A percentile compares a stretch with the other conserved stretches of the same genome.
Conservation (phyloP, 1,139 yeast species). For the Sporopachydermia cereana region DNA sequence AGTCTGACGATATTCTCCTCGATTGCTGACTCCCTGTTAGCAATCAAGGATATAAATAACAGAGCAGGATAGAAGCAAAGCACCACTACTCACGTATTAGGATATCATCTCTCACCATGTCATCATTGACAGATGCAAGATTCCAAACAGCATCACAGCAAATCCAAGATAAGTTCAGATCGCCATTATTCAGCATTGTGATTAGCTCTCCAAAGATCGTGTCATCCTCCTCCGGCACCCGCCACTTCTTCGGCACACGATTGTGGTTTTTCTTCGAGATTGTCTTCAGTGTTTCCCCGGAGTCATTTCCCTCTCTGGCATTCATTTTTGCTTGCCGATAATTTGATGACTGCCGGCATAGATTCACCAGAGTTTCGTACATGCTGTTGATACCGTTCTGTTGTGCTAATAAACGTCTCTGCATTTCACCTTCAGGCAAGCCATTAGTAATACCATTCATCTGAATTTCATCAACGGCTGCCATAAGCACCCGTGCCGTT, state of each 20-base stretch:
- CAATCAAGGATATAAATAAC: no score
- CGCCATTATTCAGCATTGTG: conserved; percentile 1
- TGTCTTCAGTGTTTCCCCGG: not conserved
- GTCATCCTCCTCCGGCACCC: not conserved
- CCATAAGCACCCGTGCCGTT: not conserved
- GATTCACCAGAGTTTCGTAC: conserved; percentile 1
- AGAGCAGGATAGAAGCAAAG: no score
- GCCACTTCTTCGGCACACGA: not conserved
- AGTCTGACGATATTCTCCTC: not conserved
- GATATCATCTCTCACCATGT: no score
- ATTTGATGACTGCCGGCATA: conserved; percentile 5
- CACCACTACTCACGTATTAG: no score
- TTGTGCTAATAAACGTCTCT: not conserved
- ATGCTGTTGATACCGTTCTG: conserved; percentile 1
- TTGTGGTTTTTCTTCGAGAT: not conserved
- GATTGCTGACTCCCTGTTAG: not conserved
- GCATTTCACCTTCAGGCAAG: not conserved
- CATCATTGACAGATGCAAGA: no score
- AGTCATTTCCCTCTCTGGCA: not conserved
- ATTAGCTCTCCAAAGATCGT: conserved; percentile 1
- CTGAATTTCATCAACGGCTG: conserved; percentile 1
- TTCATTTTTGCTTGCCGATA: conserved; percentile 1
- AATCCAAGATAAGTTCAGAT: conserved; percentile 1
- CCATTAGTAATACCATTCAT: not conserved
- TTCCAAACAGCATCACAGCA: not conserved